Conservation (phyloP, 176 grass and related monocot species). For the Avena eriantha region DNA sequence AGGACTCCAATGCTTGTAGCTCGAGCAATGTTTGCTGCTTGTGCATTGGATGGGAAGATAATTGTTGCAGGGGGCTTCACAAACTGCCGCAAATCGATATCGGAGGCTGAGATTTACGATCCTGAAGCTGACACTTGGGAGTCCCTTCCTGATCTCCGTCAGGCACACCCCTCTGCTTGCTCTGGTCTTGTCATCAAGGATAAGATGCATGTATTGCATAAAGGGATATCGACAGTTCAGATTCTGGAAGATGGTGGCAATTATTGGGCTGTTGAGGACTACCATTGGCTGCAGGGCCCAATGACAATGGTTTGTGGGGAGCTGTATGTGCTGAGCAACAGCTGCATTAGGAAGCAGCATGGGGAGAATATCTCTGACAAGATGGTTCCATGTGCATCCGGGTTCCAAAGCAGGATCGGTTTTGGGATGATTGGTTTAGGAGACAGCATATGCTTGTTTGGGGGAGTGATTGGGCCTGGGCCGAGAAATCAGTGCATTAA, state of each 20-base stretch:
- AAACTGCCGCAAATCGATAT: constrained; percentile 85
- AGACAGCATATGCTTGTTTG: constrained; percentile 81
- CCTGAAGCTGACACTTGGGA: constrained; percentile 76
- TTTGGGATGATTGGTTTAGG: constrained; percentile 90
- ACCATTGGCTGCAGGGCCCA: constrained; percentile 87
- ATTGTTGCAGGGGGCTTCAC: constrained; percentile 91
- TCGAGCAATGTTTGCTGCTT: constrained; percentile 97
- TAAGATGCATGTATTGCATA: constrained; percentile 96
- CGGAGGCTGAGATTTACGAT: constrained; percentile 92
- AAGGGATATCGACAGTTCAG: constrained; percentile 84
- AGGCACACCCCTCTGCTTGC: constrained; percentile 89
- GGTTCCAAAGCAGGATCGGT: constrained; percentile 92
- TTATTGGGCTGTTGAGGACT: constrained; percentile 81
- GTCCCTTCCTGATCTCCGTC: constrained; percentile 76
- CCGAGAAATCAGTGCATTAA: constrained; percentile 97
- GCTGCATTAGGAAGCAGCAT: constrained; percentile 90
- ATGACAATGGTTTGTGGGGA: constrained; percentile 87
- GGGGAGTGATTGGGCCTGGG: constrained; percentile 92
- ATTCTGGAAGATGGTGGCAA: constrained; percentile 77
- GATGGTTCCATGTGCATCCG: constrained; percentile 83
- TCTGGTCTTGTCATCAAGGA: constrained; percentile 82
- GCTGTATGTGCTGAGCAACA: constrained; percentile 87
- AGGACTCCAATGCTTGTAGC: constrained; percentile 80
- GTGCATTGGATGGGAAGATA: constrained; percentile 86
- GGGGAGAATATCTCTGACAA: constrained; percentile 71